Evolutionary conservation across 192 early-diverging fungal species (phyloP).

Genomic region (Coemansia sp.): DNA sequence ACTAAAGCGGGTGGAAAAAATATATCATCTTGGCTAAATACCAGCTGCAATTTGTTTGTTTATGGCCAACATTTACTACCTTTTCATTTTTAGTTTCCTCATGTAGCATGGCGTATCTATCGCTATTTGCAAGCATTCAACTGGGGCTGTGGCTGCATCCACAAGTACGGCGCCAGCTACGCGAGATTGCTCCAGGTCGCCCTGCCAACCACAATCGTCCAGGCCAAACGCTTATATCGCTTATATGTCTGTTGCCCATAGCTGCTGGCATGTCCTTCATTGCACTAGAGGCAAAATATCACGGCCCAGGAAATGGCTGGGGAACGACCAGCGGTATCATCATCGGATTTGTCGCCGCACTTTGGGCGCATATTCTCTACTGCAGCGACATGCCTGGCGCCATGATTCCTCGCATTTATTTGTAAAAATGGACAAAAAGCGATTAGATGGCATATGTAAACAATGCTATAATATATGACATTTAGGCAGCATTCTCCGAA

Average conservation of each 20-base stretch:
- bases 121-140: constrained; percentile 43
- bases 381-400: constrained; percentile 31
- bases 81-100: constrained; percentile 16
- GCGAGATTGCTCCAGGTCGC: constrained; percentile 5
- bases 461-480: not conserved
- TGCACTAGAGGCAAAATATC: constrained; percentile 28
- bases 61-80: not conserved
- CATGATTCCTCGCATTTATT: constrained; percentile 1
- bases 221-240: constrained; percentile 39
- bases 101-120: constrained; percentile 32
- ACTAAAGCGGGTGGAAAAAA: not conserved
- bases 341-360: constrained; percentile 25
- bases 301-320: constrained; percentile 46
- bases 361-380: constrained; percentile 41
- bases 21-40: not conserved
- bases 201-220: constrained; percentile 13
- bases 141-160: constrained; percentile 40
- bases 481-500: constrained; percentile 1
- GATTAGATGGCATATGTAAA: not conserved
- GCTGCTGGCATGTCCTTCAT: constrained; percentile 41
- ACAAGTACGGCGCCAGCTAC: constrained; percentile 24
- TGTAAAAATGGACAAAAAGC: constrained; percentile 3
- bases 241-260: constrained; percentile 31
- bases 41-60: not conserved
- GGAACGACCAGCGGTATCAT: constrained; percentile 26